Evolutionary conservation across 345 rosid genomes (phyloP).

Genomic region (Gossypium raimondii): DNA sequence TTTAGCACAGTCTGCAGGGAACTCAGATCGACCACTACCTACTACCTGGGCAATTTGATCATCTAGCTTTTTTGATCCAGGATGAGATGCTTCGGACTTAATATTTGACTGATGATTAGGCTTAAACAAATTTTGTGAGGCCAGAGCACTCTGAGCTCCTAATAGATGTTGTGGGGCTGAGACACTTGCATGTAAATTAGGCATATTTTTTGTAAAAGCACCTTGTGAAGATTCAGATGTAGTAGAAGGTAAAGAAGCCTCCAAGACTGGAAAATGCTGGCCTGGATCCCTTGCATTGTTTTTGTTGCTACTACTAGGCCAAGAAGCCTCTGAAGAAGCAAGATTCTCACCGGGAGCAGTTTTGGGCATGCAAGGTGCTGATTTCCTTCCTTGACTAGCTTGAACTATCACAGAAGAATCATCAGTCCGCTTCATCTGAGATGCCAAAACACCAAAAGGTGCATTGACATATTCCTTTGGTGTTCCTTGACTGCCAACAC

Average conservation of each 20-base stretch:
- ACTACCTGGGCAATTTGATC: slow-evolving; percentile 34
- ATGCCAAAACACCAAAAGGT: slow-evolving; percentile 36
- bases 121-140: slow-evolving; percentile 30
- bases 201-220: slow-evolving; percentile 31
- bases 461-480: slow-evolving; percentile 27
- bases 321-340: slow-evolving; percentile 33
- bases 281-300: slow-evolving; percentile 30
- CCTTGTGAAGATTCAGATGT: slow-evolving; percentile 34
- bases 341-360: slow-evolving; percentile 19
- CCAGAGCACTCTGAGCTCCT: slow-evolving; percentile 35
- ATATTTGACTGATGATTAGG: slow-evolving; percentile 33
- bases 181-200: slow-evolving; percentile 35
- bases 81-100: slow-evolving; percentile 33
- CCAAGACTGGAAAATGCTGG: slow-evolving; percentile 44
- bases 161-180: slow-evolving; percentile 36
- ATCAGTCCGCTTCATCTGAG: slow-evolving; percentile 34
- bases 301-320: slow-evolving; percentile 24
- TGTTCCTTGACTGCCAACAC: slow-evolving; percentile 32
- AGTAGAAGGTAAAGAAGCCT: slow-evolving; percentile 38
- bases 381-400: slow-evolving; percentile 33
- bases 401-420: slow-evolving; percentile 41
- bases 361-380: slow-evolving; percentile 21
- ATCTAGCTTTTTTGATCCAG: slow-evolving; percentile 35
- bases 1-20: slow-evolving; percentile 29
- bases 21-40: slow-evolving; percentile 32